A percentile compares a stretch with the other conserved stretches of the same genome.
These are phyloP conservation scores for Meyerozyma guilliermondii DNA, from an alignment of 1,139 yeast species.

Conservation along the genomic window DNA sequence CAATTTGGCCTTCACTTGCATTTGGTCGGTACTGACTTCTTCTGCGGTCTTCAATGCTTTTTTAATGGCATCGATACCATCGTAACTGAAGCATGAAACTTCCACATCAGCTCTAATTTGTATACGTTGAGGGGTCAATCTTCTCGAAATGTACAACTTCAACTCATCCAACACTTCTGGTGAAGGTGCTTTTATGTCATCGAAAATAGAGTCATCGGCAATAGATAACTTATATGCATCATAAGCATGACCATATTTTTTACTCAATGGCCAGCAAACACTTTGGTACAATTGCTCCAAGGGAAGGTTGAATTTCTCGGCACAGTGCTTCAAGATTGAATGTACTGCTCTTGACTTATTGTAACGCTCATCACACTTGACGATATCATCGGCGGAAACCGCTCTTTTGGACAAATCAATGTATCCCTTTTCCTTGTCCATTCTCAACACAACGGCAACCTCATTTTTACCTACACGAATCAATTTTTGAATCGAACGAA, in stretches of 20 bases:
- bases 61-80: slow-evolving; percentile 97
- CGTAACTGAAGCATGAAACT: slow-evolving; percentile 94
- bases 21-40: slow-evolving; percentile 72
- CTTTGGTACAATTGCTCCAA: slow-evolving; percentile 81
- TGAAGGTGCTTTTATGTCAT: slow-evolving; percentile 70
- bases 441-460: slow-evolving; percentile 98
- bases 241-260: slow-evolving; percentile 93
- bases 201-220: slow-evolving; percentile 86
- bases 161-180: slow-evolving; percentile 73
- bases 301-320: slow-evolving; percentile 89
- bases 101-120: slow-evolving; percentile 97
- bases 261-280: slow-evolving; percentile 96
- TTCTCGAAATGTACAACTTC: slow-evolving; percentile 79
- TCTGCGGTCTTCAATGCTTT: slow-evolving; percentile 86
- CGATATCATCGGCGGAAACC: slow-evolving; percentile 96
- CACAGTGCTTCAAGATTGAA: slow-evolving; percentile 95
- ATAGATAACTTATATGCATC: slow-evolving; percentile 96
- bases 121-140: slow-evolving; percentile 96
- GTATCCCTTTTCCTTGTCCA: slow-evolving; percentile 97
- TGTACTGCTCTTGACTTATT: slow-evolving; percentile 97
- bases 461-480: slow-evolving; percentile 98
- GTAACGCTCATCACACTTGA: slow-evolving; percentile 96
- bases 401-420: slow-evolving; percentile 97
- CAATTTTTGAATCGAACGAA: slow-evolving; percentile 93
- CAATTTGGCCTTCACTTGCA: slow-evolving; percentile 84